phyloP scores from a whole-genome alignment of 192 early-diverging fungal genomes.

The Rhizoclosmatium sp. region DNA sequence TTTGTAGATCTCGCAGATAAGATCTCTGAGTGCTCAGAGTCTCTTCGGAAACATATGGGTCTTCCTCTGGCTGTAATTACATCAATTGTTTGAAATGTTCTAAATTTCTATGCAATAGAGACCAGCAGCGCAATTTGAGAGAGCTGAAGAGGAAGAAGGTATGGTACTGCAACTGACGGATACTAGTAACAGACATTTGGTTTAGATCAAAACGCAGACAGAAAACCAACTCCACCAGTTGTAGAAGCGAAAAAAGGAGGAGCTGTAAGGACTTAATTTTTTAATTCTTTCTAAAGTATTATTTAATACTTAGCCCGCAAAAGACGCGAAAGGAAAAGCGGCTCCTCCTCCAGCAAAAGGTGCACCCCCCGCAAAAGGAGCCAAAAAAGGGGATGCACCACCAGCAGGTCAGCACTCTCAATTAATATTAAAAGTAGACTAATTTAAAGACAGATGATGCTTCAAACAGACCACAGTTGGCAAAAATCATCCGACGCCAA shows the following conservation, averaged over 20 bases:
- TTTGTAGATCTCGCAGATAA: constrained; percentile 39
- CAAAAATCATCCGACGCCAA: constrained; percentile 24
- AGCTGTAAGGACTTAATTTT: constrained; percentile 6
- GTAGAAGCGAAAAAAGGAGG: constrained; percentile 28
- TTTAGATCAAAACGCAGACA: constrained; percentile 10
- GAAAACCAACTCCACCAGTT: constrained; percentile 20
- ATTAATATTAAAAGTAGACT: not conserved
- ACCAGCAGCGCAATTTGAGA: constrained; percentile 31
- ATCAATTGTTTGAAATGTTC: not conserved
- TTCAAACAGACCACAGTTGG: constrained; percentile 26
- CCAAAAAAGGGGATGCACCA: constrained; percentile 30
- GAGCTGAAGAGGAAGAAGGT: constrained; percentile 34
- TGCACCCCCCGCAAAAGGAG: constrained; percentile 7
- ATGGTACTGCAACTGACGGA: not conserved
- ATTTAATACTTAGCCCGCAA: constrained; percentile 19
- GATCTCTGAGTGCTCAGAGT: constrained; percentile 33
- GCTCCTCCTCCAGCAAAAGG: constrained; percentile 24
- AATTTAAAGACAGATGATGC: constrained; percentile 27
- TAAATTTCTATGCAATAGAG: constrained; percentile 7
- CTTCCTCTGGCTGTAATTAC: constrained; percentile 20
- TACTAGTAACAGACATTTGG: not conserved
- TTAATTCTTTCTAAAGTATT: constrained; percentile 21
- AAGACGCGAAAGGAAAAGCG: constrained; percentile 38
- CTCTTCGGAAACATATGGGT: constrained; percentile 17
- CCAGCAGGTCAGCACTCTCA: constrained; percentile 21